Percentiles rank a stretch among this genome's conserved stretches.
Evolutionary conservation across 2,329 filamentous ascomycete species (phyloP).

Genomic region (Trichoderma atrobrunneum): DNA sequence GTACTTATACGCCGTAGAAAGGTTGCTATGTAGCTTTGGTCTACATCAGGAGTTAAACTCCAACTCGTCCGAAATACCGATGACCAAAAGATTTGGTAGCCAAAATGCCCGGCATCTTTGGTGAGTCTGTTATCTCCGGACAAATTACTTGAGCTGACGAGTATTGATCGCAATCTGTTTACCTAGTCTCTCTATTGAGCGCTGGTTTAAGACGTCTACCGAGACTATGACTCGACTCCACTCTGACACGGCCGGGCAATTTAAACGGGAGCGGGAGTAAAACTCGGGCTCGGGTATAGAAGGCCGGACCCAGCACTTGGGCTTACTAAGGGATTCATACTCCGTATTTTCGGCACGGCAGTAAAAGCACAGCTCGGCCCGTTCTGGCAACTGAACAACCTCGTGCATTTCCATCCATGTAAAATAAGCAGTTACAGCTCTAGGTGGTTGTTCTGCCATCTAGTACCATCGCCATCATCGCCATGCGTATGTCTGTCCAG

Average conservation of each 20-base stretch:
- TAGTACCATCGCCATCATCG: too few relatives aligned
- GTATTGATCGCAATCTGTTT: neutral
- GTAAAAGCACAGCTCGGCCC: too few relatives aligned
- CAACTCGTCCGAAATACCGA: neutral
- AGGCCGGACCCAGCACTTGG: accelerated
- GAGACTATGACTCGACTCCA: neutral
- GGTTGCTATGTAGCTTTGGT: neutral
- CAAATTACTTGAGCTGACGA: neutral
- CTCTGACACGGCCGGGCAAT: neutral
- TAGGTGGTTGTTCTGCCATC: too few relatives aligned
- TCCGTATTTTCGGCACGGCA: neutral
- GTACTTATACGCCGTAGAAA: neutral
- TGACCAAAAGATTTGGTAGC: neutral
- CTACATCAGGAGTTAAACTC: neutral
- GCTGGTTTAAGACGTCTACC: neutral
- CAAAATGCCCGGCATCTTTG: neutral
- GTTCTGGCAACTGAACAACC: too few relatives aligned
- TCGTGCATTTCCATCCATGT: too few relatives aligned
- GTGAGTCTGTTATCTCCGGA: neutral
- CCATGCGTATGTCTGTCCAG: too few relatives aligned
- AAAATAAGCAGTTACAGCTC: too few relatives aligned
- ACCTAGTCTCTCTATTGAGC: neutral
- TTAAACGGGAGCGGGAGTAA: too few relatives aligned
- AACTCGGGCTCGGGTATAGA: too few relatives aligned
- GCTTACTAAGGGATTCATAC: neutral